Conservation (phyloP, 2,329 filamentous ascomycete genomes). For the Cryphonectria parasitica region DNA sequence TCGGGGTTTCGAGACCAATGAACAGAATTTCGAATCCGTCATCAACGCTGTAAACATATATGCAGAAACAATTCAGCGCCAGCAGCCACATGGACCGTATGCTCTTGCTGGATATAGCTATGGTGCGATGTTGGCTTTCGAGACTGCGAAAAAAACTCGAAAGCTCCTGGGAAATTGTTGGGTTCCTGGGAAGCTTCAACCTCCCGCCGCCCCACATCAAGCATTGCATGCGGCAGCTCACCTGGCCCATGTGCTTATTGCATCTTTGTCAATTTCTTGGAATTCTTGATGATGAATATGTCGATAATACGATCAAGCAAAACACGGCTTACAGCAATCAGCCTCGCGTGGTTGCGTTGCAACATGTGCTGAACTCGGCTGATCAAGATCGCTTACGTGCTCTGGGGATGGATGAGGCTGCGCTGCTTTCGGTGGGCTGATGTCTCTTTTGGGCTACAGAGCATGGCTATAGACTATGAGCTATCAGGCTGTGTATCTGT, state of each 20-base stretch:
- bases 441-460: conserved; percentile 42
- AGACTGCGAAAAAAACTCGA: too few relatives aligned
- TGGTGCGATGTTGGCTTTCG: conserved; percentile 55
- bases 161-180: too few relatives aligned
- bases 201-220: too few relatives aligned
- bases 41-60: conserved; percentile 47
- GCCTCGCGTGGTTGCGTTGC: background rate
- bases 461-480: conserved; percentile 47
- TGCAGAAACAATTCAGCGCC: conserved; percentile 41
- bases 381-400: conserved; percentile 34
- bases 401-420: conserved; percentile 36
- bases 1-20: conserved; percentile 46
- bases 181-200: too few relatives aligned
- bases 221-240: background rate
- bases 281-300: background rate
- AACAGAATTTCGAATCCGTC: conserved; percentile 43
- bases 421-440: conserved; percentile 41
- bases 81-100: conserved; percentile 55
- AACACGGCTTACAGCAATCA: background rate
- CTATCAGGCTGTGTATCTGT: conserved; percentile 41
- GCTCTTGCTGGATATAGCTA: conserved; percentile 56
- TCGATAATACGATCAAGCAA: background rate
- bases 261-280: conserved; percentile 15
- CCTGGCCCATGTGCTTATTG: background rate
- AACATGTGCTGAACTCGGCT: conserved; percentile 14